Percentiles rank a stretch among this genome's conserved stretches.
Conservation (phyloP, 169 alveolate species). For the Cystoisospora suis region DNA sequence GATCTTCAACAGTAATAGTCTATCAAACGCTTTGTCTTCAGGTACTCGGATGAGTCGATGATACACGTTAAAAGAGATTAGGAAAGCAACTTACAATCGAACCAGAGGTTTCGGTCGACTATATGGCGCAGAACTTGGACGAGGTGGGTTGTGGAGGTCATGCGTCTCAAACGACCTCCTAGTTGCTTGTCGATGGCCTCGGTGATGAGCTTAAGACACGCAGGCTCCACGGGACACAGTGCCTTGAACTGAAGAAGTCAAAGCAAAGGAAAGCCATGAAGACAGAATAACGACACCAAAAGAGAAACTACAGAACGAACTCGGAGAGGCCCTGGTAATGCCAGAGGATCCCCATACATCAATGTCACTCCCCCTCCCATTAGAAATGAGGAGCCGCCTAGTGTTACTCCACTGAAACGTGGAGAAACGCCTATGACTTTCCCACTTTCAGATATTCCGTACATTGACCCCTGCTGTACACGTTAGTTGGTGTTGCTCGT, state of each 20-base stretch:
- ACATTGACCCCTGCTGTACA: too few species aligned
- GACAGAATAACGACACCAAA: background rate
- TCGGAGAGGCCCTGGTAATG: background rate
- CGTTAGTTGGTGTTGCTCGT: too few species aligned
- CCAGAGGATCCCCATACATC: too few species aligned
- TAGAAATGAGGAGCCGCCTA: too few species aligned
- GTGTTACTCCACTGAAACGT: too few species aligned
- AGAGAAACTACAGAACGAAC: background rate
- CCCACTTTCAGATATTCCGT: too few species aligned
- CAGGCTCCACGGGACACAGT: constrained; percentile 29
- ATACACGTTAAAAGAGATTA: too few species aligned
- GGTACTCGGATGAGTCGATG: too few species aligned
- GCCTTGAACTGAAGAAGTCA: background rate
- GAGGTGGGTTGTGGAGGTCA: constrained; percentile 56
- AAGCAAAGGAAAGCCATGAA: background rate
- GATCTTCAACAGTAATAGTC: too few species aligned
- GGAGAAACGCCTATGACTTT: too few species aligned
- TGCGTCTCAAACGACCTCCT: constrained; percentile 51
- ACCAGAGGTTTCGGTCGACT: constrained; percentile 43
- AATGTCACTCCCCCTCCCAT: too few species aligned
- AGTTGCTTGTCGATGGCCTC: constrained; percentile 64
- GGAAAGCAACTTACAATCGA: constrained; percentile 29
- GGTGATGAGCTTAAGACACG: constrained; percentile 39
- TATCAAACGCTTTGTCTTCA: too few species aligned
- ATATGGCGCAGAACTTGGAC: constrained; percentile 52